Base-by-base conservation (phyloP, 2,329 filamentous ascomycete species). In the Colletotrichum agaves region DNA sequence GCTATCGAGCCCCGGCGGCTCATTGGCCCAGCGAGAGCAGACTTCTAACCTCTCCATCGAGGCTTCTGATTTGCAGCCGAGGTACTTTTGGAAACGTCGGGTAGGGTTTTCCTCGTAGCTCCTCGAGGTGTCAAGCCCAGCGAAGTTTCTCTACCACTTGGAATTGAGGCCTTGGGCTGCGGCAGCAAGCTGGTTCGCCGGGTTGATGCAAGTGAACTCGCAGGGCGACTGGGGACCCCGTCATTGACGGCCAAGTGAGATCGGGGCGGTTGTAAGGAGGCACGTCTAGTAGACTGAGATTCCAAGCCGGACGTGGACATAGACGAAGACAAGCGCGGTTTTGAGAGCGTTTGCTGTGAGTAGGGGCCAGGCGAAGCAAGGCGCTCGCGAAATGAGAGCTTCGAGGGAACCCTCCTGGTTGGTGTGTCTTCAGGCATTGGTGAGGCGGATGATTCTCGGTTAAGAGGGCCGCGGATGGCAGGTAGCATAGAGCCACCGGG, bases 131-230 rank as follows among this genome's bases (percentile, higher is more conserved):
- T 80, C 0, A 82, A 79, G 2, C 83, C 55, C 23, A 83, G 78
- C 60, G 84, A 82, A 4, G 82, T 87, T 43, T 81, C 79, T 17
- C 84, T 79, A 5, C 86, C 86, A 13, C 78, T 78, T 17, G 78
- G 73, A 19, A 74, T 72, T 46, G 72, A 77, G 3, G 74, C 72
- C 27, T 75, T 82, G 0, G 83, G 80, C 62, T 84, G 80, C 17
- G 88, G 87, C 21, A 90, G 77, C 64, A 90, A 73, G 72, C 87
- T 89, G 4, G 77, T 80, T 33, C 88, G 83, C 67, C 87, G 79
- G 63, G 78, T 81, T 19, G 77, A 73, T 6, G 86, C 84, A 49
- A 90, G 73, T 3, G 88, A 90, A 74, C 86, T 90, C 47, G 83
- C 84, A 11, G 88, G 84, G 33, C 88, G 83, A 74, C 77, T 72